Base-by-base conservation (phyloP, 2,329 filamentous ascomycete species). In the Aspergillus viridinutans region DNA sequence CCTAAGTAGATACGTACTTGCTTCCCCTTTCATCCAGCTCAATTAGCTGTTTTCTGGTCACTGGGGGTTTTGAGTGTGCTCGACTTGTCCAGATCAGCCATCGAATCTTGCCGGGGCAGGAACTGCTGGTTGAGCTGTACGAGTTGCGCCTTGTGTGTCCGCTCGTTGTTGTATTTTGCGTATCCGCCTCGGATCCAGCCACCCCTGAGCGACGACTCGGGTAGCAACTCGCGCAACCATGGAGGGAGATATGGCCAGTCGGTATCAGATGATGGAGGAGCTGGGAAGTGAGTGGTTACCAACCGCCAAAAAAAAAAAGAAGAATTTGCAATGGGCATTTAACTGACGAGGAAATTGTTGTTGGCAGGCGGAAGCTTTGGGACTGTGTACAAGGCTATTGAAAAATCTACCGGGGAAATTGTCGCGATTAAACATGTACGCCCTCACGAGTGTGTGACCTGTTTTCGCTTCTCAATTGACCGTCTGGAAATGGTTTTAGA, bases 371-470 rank as follows among this genome's bases (percentile, higher is more conserved):
- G 93, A 58, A 97, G 92, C 74, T 99, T 99, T 74, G 94, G 94
- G 56, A 87, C 93, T 48, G 94, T 99, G 32, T 99, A 96, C 83
- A 97, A 97, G 75, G 94, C 92, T 52, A 92, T 97, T 69, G 92
- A 97, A 69, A 90, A 87, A 72, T 80, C 85, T 28, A 97, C 93
- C 1, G 93, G 93, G 62, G 92, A 97, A 68, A 89, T 92, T 43
- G 94, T 97, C 54, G 94, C 94, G 32, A 94, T 99, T 75, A 99
- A 99, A 77, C 91, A 96, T 81, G 92, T 94, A 81, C 70, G 89
- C 77, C 42, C 23, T 23, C 20, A 47, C 40, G 29, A 21, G n/a
- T 20, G 8, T 14, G 28, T 48, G 17, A 45, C 47, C 51, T 28
- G 26, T 28, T 50, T 10, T 29, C 28, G 38, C 42, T 17, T 20